These are phyloP conservation scores for Olyra latifolia DNA, from an alignment of 176 grass and related monocot species.

Conservation along the genomic window DNA sequence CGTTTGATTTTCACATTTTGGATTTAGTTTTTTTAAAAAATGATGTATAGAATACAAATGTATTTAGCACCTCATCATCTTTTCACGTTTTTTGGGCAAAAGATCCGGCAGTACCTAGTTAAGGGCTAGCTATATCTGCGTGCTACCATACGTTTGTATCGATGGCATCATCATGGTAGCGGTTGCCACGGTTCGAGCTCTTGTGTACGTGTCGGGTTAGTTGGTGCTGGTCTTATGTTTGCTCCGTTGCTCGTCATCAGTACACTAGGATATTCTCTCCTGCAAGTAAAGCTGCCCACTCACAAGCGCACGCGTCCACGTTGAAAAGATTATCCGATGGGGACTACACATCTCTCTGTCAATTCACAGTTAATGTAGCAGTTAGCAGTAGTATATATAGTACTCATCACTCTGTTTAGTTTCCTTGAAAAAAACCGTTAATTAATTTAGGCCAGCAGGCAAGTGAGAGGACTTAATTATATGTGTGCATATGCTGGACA, in stretches of 20 bases:
- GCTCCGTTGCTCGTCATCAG: not conserved
- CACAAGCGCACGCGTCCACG: not conserved
- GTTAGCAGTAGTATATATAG: not conserved
- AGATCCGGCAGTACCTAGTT: not conserved
- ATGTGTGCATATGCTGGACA: not conserved
- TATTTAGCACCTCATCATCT: too few species aligned
- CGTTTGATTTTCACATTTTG: too few species aligned
- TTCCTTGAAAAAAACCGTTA: not conserved
- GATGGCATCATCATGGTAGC: too few species aligned
- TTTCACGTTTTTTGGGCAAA: too few species aligned
- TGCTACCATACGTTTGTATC: too few species aligned
- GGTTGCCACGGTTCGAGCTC: not conserved
- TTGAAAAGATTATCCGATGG: constrained; percentile 14
- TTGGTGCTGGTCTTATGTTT: not conserved
- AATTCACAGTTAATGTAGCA: not conserved
- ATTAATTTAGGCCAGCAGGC: not conserved
- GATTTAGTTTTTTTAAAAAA: too few species aligned
- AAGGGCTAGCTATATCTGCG: not conserved
- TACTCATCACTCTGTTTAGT: not conserved
- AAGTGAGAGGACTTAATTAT: not conserved
- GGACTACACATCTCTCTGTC: not conserved
- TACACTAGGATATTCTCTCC: constrained; percentile 24
- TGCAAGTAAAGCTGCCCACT: constrained; percentile 19
- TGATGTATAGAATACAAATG: too few species aligned
- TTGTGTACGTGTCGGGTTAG: not conserved